Conservation (phyloP, 2,329 filamentous ascomycete genomes). For the Emericellopsis cladophorae region DNA sequence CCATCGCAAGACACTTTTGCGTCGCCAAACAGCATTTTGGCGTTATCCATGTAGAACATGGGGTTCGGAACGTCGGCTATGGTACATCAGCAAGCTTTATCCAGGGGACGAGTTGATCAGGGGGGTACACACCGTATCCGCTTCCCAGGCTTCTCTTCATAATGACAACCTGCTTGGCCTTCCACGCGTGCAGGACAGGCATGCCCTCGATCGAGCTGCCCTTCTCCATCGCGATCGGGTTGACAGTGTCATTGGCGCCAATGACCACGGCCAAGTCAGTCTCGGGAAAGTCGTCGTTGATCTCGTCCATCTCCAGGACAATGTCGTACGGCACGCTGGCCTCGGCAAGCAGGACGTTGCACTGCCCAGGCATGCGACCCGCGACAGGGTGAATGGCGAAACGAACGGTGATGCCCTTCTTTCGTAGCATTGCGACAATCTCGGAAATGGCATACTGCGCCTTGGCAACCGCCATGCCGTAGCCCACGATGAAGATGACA, state of each 20-base stretch:
- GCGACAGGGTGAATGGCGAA: constrained; percentile 88
- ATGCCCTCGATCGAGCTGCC: constrained; percentile 81
- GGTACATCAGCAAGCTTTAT: not conserved
- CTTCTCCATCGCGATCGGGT: constrained; percentile 76
- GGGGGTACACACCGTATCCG: constrained; percentile 55
- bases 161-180: constrained; percentile 83
- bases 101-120: not conserved
- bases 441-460: constrained; percentile 84
- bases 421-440: constrained; percentile 62
- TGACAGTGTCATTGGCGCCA: constrained; percentile 86
- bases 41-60: constrained; percentile 85
- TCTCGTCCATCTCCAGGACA: constrained; percentile 90
- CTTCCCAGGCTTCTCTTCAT: constrained; percentile 89
- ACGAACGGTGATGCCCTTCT: constrained; percentile 66
- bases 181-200: constrained; percentile 87
- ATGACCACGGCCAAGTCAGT: constrained; percentile 83
- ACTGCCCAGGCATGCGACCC: constrained; percentile 86
- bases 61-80: constrained; percentile 80
- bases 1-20: constrained; percentile 75
- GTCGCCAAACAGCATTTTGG: constrained; percentile 87
- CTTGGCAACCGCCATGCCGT: constrained; percentile 90
- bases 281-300: constrained; percentile 81
- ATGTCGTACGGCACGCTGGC: constrained; percentile 85
- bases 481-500: constrained; percentile 83
- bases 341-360: constrained; percentile 81